Percentiles rank a stretch among this genome's conserved stretches.
phyloP scores from a whole-genome alignment of 371 early-diverging fungal genomes.

The Spraguea lophii region DNA sequence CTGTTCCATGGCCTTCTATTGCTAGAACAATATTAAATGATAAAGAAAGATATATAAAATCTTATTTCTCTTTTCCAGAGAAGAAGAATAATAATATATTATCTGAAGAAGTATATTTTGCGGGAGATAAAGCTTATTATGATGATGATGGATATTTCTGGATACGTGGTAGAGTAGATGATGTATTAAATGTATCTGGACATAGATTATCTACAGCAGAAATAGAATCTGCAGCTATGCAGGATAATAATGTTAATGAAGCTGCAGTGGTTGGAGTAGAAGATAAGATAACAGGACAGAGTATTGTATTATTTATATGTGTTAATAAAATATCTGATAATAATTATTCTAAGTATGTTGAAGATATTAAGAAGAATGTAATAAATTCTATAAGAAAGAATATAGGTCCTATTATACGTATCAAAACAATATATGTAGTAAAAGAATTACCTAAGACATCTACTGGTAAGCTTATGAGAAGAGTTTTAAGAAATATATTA shows the following conservation, averaged over 20 bases:
- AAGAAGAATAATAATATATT: no score
- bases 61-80: slow-evolving; percentile 67
- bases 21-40: slow-evolving; percentile 70
- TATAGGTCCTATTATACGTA: slow-evolving; percentile 60
- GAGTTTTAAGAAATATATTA: slow-evolving; percentile 53
- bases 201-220: slow-evolving; percentile 83
- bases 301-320: slow-evolving; percentile 49
- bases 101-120: slow-evolving; percentile 65
- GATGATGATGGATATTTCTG: slow-evolving; percentile 70
- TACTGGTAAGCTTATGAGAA: slow-evolving; percentile 65
- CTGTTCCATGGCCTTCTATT: slow-evolving; percentile 73
- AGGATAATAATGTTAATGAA: slow-evolving; percentile 59
- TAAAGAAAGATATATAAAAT: slow-evolving; percentile 63
- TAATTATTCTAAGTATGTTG: not conserved
- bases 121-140: slow-evolving; percentile 49
- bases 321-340: slow-evolving; percentile 17
- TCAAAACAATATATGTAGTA: slow-evolving; percentile 60
- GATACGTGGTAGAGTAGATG: slow-evolving; percentile 70
- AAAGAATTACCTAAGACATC: slow-evolving; percentile 76
- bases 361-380: slow-evolving; percentile 49
- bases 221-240: slow-evolving; percentile 66
- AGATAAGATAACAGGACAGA: slow-evolving; percentile 71
- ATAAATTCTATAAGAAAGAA: slow-evolving; percentile 56
- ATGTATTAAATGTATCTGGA: slow-evolving; percentile 87
- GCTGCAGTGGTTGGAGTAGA: slow-evolving; percentile 71